Evolutionary conservation across 2,329 filamentous ascomycete species (phyloP).

Genomic region (Emergomyces africanus): DNA sequence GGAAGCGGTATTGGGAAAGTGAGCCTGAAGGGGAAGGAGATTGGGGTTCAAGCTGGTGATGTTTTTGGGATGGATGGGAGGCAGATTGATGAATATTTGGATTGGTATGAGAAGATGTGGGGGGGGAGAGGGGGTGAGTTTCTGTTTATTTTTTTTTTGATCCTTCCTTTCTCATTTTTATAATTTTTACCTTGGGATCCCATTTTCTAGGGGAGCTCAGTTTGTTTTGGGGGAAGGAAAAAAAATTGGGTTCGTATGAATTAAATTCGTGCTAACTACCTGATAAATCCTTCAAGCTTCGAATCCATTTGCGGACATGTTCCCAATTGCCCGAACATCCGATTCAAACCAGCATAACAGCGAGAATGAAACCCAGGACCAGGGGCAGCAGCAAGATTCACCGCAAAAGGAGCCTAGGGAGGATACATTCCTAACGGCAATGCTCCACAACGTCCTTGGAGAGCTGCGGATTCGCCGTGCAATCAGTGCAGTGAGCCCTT

Average conservation of each 20-base stretch:
- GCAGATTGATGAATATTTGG: constrained; percentile 61
- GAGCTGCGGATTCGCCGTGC: constrained; percentile 27
- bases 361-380: background rate
- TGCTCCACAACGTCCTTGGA: constrained; percentile 33
- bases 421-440: constrained; percentile 19
- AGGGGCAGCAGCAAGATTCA: background rate
- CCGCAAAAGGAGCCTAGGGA: constrained; percentile 12
- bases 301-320: constrained; percentile 30
- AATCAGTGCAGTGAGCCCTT: constrained; percentile 19
- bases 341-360: background rate
- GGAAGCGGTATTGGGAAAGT: constrained; percentile 18
- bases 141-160: constrained; percentile 5
- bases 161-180: too few relatives aligned
- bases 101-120: constrained; percentile 64
- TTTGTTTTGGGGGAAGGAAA: background rate
- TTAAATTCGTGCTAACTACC: background rate
- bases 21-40: constrained; percentile 32
- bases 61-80: constrained; percentile 48
- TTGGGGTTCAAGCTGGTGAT: constrained; percentile 47
- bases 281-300: constrained; percentile 9
- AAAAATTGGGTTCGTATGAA: background rate
- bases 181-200: background rate
- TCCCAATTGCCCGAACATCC: constrained; percentile 21
- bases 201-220: background rate
- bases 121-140: constrained; percentile 22